Conservation (phyloP, 495 filamentous ascomycete species). For the Aspergillus carlsbadensis region DNA sequence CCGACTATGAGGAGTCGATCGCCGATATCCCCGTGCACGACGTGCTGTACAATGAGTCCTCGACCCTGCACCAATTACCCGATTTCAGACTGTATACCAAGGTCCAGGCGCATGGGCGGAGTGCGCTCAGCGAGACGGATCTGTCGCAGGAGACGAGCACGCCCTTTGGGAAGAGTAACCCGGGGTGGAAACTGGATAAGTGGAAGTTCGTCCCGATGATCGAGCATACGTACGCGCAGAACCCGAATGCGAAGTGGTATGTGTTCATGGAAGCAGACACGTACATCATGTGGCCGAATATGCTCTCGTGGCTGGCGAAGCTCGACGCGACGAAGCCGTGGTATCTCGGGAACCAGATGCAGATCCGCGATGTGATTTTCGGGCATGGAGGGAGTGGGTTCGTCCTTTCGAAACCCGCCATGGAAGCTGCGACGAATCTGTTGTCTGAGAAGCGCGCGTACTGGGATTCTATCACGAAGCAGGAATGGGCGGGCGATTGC, state of each 20-base stretch:
- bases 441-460: conserved; percentile 14
- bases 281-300: conserved; percentile 62
- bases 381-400: conserved; percentile 70
- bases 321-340: conserved; percentile 46
- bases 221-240: conserved; percentile 49
- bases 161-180: conserved; percentile 33
- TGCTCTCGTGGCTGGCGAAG: conserved; percentile 54
- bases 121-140: conserved; percentile 30
- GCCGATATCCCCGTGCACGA: conserved; percentile 44
- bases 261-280: conserved; percentile 70
- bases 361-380: conserved; percentile 45
- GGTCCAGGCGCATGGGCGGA: conserved; percentile 33
- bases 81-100: conserved; percentile 49
- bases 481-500: conserved; percentile 43
- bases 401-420: conserved; percentile 43
- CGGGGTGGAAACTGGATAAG: conserved; percentile 67
- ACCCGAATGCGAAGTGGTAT: conserved; percentile 60
- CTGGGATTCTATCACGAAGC: conserved; percentile 31
- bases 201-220: conserved; percentile 72
- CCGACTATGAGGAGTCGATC: conserved; percentile 52
- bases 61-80: conserved; percentile 26
- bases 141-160: conserved; percentile 31
- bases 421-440: conserved; percentile 26
- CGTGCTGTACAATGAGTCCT: conserved; percentile 40
- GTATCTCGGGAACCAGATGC: conserved; percentile 58